A percentile compares a stretch with the other conserved stretches of the same genome.
These are phyloP conservation scores for Thozetella sp. DNA, from an alignment of 495 filamentous ascomycete species.

Conservation along the genomic window DNA sequence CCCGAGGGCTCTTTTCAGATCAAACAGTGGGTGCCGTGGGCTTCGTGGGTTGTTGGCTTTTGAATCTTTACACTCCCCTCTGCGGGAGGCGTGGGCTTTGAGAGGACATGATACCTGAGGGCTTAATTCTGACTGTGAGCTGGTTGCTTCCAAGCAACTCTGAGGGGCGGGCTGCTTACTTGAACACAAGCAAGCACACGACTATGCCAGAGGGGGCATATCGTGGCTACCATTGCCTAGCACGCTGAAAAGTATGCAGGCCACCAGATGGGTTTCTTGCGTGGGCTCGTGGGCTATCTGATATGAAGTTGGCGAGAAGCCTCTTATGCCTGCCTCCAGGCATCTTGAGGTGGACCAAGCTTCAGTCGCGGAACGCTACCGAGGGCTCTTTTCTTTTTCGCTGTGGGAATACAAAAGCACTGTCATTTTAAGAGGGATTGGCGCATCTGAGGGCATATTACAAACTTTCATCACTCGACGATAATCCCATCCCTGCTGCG, in stretches of 20 bases:
- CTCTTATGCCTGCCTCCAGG: conserved; percentile 32
- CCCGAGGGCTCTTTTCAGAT: conserved; percentile 39
- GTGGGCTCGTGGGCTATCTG: conserved; percentile 49
- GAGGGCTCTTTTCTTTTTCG: not conserved
- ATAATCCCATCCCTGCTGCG: not conserved
- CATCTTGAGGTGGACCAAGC: conserved; percentile 45
- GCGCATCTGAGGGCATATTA: conserved; percentile 12
- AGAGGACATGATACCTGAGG: conserved; percentile 48
- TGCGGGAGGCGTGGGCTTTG: conserved; percentile 46
- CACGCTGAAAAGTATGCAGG: not conserved
- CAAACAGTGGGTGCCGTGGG: conserved; percentile 35
- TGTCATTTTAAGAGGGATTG: conserved; percentile 16
- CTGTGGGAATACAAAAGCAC: conserved; percentile 1
- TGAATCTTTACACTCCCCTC: conserved; percentile 33
- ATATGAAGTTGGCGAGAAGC: conserved; percentile 41
- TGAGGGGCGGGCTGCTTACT: conserved; percentile 18
- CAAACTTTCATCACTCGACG: conserved; percentile 15
- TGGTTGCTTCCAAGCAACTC: conserved; percentile 47
- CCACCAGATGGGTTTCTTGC: conserved; percentile 24
- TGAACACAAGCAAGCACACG: conserved; percentile 5
- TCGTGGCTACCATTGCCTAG: not conserved
- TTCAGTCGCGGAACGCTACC: conserved; percentile 12
- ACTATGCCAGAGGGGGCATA: conserved; percentile 7
- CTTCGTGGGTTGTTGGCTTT: conserved; percentile 55
- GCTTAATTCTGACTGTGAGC: conserved; percentile 46